Base-by-base conservation (phyloP, 2,329 filamentous ascomycete genomes). In the Plectosphaerella cucumerina region DNA sequence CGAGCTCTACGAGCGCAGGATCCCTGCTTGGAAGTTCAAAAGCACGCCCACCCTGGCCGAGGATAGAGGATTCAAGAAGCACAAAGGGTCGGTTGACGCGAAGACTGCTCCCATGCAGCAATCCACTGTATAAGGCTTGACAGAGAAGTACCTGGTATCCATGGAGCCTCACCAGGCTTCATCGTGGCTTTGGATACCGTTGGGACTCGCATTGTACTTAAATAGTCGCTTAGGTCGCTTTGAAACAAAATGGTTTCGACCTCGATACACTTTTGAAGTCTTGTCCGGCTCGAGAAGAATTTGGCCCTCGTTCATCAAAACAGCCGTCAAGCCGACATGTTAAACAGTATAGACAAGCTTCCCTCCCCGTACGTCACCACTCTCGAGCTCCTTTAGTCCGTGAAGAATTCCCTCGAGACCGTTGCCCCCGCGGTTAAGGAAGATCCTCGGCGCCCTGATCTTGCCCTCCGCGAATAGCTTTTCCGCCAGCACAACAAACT, bases 321-420 rank as follows among this genome's bases (percentile, higher is more conserved):
- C n/a, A n/a, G n/a, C n/a, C n/a, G n/a, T n/a, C n/a, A n/a, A n/a
- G n/a, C n/a, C n/a, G n/a, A n/a, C n/a, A n/a, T n/a, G n/a, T n/a
- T n/a, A n/a, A n/a, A n/a, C n/a, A n/a, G 66, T 72, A 56, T 72
- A 74, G 4, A 75, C 72, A 51, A 75, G 58, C 62, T 75, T 75
- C 22, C 65, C 65, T 6, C 63, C 72, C 50, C 69, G 71, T 31
- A 73, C 62, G 59, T 61, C 56, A 6, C 61, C 62, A n/a, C 61
- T 56, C 52, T 55, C 57, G 48, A 69, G 44, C 53, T 69, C 64
- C 20, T 66, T 60, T 6, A 71, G 31, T 1, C 68, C 67, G 14
- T 58, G 47, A 5, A 70, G 34, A 22, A 66, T 60, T 8, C 67
- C 68, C 54, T 68, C 62, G 1, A 71, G 55, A 3, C 68, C 67